Evolutionary conservation across 345 rosid species (phyloP), one percentile per base, ranked within the genome.

Genomic region (Brassica rapa): DNA sequence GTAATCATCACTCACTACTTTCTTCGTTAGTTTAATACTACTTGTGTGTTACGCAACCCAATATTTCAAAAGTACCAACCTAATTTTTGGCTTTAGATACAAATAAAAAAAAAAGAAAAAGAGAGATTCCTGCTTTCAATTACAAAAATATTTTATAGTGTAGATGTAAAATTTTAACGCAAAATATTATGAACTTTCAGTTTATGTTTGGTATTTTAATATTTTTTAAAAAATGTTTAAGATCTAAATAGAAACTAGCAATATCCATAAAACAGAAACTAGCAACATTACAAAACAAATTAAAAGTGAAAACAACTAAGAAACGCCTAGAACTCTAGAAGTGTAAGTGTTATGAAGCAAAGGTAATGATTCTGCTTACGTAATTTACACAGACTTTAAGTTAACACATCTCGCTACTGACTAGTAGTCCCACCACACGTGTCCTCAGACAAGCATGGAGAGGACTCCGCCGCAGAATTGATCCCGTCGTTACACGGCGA

Each of bases 371-470:
- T 35, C 70, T 12, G 9, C 15, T 24, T 71, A 77, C 81, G 66
- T 71, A 35, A 63, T 77, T 77, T 63, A 77, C 76, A 77, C 76
- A 70, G 46, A 16, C 8, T 55, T 5, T 4, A 60, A 9, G 68
- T 32, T 32, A 62, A 57, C 55, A 3, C 68, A 32, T 66, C 39
- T 24, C 64, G 11, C 83, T 81, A 91, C 82, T 85, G 94, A 73
- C 90, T 88, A 10, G 49, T 81, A 41, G 83, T 66, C 73, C 63
- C 85, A 2, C 90, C 91, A 33, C 87, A 76, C 0, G 92, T 89
- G 82, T 88, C 97, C 67, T 88, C 97, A 0, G 97, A 94, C 87
- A 86, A 46, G 25, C 88, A 86, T 1, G 98, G 97, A 0, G 98
- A 78, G 10, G 75, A 90, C 57, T 90, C 97, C 4, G 91, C 86